Evolutionary conservation across 768 basidiomycete species (phyloP), one percentile per base, ranked within the genome.

Genomic region (Agrocybe praecox): DNA sequence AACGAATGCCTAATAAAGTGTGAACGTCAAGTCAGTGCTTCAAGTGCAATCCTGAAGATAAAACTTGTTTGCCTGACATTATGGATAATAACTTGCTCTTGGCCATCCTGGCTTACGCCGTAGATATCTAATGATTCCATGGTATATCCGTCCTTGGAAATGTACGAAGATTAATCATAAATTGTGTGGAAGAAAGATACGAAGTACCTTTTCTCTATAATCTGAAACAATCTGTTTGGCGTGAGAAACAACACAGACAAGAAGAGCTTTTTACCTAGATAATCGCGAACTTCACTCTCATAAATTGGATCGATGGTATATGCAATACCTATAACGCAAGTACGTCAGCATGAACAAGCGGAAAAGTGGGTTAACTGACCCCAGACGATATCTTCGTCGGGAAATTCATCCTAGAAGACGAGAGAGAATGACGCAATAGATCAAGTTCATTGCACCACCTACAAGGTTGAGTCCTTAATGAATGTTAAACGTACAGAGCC

Each of bases 141-240:
- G 9, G 93, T 94, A 73, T 97, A 98, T 19, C 96, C 95, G 64
- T 96, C 94, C 91, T 95, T n/a, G 12, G 26, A 1, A 10, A 19
- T 19, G 43, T 24, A 45, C 36, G 17, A 29, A 5, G 17, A 6
- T 43, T 9, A 19, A 29, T 8, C 45, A 14, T 43, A 33, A 14
- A 48, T 43, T 21, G 17, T 48, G 3, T 17, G 10, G 11, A 40
- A 43, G 14, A n/a, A 18, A 18, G n/a, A n/a, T n/a, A n/a, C n/a
- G n/a, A n/a, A n/a, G n/a, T 15, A 87, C 92, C 85, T 94, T 92
- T 76, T 95, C 94, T 57, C 94, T 80, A 67, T 92, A 86, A 65
- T 96, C 94, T 90, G 32, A 12, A 17, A 44, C n/a, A 34, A 23
- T n/a, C n/a, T 2, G 18, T 33, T 46, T 29, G 9, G 9, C 26